These are phyloP conservation scores for Trichosanthes cucumerina DNA, from an alignment of 306 rosid genomes.

Conservation along the genomic window DNA sequence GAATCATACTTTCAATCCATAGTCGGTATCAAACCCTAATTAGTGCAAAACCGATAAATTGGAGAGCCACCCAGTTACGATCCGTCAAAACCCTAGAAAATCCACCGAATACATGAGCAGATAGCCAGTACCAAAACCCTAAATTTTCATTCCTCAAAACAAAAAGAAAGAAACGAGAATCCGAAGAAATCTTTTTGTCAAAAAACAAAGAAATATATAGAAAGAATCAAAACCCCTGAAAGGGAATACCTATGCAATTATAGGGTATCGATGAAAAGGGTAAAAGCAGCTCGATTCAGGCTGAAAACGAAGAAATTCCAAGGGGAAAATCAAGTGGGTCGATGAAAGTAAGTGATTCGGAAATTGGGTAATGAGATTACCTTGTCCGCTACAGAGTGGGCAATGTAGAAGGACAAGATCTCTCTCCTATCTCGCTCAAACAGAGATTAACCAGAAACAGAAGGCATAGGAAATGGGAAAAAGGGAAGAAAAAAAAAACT, in stretches of 20 bases:
- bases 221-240: slow-evolving; percentile 6
- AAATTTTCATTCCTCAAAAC: slow-evolving; percentile 14
- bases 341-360: not conserved
- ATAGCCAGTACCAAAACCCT: slow-evolving; percentile 20
- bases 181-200: not conserved
- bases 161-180: not conserved
- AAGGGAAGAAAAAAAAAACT: not conserved
- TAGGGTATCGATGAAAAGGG: slow-evolving; percentile 18
- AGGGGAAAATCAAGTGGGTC: not conserved
- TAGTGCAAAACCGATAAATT: slow-evolving; percentile 18
- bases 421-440: slow-evolving; percentile 16
- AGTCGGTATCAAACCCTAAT: slow-evolving; percentile 34
- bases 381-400: slow-evolving; percentile 47
- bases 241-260: slow-evolving; percentile 13
- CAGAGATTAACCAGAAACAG: not conserved
- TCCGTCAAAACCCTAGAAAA: slow-evolving; percentile 43
- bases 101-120: slow-evolving; percentile 14
- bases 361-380: slow-evolving; percentile 23
- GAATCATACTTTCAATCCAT: slow-evolving; percentile 16
- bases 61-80: slow-evolving; percentile 28
- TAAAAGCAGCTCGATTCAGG: slow-evolving; percentile 12
- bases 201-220: not conserved
- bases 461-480: not conserved
- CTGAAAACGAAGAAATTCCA: slow-evolving; percentile 4
- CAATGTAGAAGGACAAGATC: slow-evolving; percentile 45